Evolutionary conservation across 202 grass and related monocot genomes (phyloP).

Genomic region (Panicum hallii): DNA sequence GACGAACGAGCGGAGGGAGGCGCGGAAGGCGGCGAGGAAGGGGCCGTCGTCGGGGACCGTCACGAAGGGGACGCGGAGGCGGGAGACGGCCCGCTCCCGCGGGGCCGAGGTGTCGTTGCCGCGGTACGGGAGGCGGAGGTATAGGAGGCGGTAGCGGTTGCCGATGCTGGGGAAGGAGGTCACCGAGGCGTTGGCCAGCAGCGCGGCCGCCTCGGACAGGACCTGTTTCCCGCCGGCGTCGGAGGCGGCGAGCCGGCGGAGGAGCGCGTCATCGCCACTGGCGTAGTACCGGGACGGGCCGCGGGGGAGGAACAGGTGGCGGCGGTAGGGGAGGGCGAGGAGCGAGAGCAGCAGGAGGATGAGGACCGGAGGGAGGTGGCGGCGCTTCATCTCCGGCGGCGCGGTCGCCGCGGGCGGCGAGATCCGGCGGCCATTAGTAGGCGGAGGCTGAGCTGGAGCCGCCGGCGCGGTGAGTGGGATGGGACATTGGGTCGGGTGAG

Average conservation of each 20-base stretch:
- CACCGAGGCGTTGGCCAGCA: slow-evolving; percentile 47
- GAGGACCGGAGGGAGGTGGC: slow-evolving; percentile 14
- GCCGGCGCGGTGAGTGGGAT: too few relatives aligned
- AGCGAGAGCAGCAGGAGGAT: neutral
- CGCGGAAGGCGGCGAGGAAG: slow-evolving; percentile 47
- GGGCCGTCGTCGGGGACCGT: slow-evolving; percentile 12
- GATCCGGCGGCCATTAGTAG: slow-evolving; percentile 31
- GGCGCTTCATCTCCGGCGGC: slow-evolving; percentile 47
- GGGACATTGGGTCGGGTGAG: too few relatives aligned
- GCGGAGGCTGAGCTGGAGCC: slow-evolving; percentile 7
- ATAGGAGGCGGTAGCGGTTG: slow-evolving; percentile 50
- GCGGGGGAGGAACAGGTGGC: neutral
- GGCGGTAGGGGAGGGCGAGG: neutral
- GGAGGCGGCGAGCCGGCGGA: slow-evolving; percentile 46
- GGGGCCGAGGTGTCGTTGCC: neutral
- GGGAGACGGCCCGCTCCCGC: slow-evolving; percentile 33
- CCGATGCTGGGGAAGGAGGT: slow-evolving; percentile 48
- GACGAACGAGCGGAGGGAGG: slow-evolving; percentile 41
- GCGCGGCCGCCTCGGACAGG: neutral
- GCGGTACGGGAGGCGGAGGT: slow-evolving; percentile 39
- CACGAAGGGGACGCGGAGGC: slow-evolving; percentile 43
- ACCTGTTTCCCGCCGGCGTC: slow-evolving; percentile 18
- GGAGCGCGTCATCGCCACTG: neutral
- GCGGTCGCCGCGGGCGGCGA: neutral
- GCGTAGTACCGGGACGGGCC: neutral